A percentile compares a stretch with the other conserved stretches of the same genome.
Conservation (phyloP, 108 stramenopile genomes). For the Pseudonitzschia pungens region DNA sequence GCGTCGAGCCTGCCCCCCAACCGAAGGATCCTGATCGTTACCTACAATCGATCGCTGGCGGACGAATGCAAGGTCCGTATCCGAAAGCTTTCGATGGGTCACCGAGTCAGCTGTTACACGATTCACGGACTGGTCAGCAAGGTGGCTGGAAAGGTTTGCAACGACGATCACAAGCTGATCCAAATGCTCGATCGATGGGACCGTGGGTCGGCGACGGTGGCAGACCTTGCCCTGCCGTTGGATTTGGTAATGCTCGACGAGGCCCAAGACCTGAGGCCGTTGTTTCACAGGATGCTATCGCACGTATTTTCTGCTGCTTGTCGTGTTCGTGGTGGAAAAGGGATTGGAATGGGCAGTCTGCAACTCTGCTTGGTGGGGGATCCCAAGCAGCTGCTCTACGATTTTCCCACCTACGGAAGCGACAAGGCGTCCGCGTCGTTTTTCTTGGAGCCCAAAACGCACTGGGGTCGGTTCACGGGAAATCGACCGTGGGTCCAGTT, state of each 20-base stretch:
- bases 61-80: slow-evolving; percentile 8
- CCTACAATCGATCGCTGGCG: slow-evolving; percentile 10
- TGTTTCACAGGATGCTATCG: neutral
- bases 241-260: slow-evolving; percentile 16
- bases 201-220: neutral
- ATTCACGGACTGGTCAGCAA: slow-evolving; percentile 1
- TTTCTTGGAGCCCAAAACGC: neutral
- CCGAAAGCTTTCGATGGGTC: neutral
- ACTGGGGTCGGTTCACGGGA: slow-evolving; percentile 7
- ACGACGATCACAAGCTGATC: slow-evolving; percentile 15
- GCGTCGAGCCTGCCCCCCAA: neutral
- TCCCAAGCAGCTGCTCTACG: slow-evolving; percentile 14
- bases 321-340: neutral
- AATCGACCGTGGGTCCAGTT: slow-evolving; percentile 4
- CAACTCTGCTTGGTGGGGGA: slow-evolving; percentile 14
- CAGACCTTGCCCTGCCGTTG: slow-evolving; percentile 1
- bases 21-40: slow-evolving; percentile 1
- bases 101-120: neutral
- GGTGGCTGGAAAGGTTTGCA: neutral
- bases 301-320: neutral
- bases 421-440: slow-evolving; percentile 10
- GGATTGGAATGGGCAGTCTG: neutral
- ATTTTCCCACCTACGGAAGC: slow-evolving; percentile 8
- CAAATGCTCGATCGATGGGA: neutral
- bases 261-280: slow-evolving; percentile 9